Conservation (phyloP, 2,329 filamentous ascomycete species). For the Diaporthe helianthi region DNA sequence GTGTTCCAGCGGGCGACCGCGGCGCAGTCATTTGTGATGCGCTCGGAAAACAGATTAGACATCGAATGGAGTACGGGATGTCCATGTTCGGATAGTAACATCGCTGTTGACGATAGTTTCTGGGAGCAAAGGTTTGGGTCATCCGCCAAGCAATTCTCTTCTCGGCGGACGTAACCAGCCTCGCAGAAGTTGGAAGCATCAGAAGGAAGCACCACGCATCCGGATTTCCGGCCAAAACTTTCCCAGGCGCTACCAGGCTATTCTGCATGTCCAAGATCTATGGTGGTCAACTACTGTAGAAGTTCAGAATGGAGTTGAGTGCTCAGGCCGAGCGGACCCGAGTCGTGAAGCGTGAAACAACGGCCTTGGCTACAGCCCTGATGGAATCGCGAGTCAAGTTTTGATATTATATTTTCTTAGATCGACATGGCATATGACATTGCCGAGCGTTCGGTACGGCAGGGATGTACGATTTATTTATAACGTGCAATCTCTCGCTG, state of each 20-base stretch:
- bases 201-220: not conserved
- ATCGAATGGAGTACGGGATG: not conserved
- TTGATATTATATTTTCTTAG: not conserved
- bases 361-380: constrained; percentile 5
- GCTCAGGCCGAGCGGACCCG: not conserved
- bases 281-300: too few species aligned
- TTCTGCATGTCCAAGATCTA: not conserved
- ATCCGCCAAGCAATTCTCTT: too few species aligned
- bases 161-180: too few species aligned
- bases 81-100: not conserved
- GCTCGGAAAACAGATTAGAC: too few species aligned
- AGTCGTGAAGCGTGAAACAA: not conserved
- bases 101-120: not conserved
- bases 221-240: not conserved
- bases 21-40: too few species aligned
- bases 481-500: not conserved
- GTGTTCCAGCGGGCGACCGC: not conserved
- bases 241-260: not conserved
- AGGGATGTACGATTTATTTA: not conserved
- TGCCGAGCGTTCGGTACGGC: not conserved
- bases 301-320: not conserved
- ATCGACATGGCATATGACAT: not conserved
- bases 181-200: too few species aligned
- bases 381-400: not conserved
- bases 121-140: not conserved